These are phyloP conservation scores for Forsythia viridissima DNA, from an alignment of 257 asterid species.

Conservation along the genomic window DNA sequence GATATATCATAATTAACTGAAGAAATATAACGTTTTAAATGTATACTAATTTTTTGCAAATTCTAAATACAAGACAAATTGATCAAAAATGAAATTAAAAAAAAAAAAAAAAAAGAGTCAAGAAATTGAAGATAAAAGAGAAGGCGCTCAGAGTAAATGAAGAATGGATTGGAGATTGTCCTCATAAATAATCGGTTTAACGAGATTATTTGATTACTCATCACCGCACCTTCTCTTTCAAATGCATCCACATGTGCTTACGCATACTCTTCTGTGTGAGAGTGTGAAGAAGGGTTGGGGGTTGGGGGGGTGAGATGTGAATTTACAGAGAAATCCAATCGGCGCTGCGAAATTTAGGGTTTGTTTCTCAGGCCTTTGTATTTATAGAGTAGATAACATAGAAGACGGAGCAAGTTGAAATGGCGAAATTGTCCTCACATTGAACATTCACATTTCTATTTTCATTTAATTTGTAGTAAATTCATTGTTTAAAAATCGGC, in stretches of 20 bases:
- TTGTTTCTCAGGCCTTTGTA: neutral
- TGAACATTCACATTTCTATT: neutral
- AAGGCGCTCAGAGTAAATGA: neutral
- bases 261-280: neutral
- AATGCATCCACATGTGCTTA: neutral
- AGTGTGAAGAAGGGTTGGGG: neutral
- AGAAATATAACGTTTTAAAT: neutral
- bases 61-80: no score
- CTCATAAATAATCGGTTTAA: neutral
- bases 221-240: neutral
- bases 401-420: neutral
- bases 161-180: neutral
- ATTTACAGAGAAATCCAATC: neutral
- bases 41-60: no score
- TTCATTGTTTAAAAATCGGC: no score
- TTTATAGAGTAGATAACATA: neutral
- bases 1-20: no score
- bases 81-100: no score
- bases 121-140: neutral
- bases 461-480: no score
- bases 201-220: neutral
- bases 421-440: neutral
- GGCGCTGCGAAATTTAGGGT: neutral
- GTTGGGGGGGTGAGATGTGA: neutral
- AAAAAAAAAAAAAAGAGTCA: no score